phyloP scores from a whole-genome alignment of 192 early-diverging fungal genomes.

The Jimgerdemannia flammicorona region DNA sequence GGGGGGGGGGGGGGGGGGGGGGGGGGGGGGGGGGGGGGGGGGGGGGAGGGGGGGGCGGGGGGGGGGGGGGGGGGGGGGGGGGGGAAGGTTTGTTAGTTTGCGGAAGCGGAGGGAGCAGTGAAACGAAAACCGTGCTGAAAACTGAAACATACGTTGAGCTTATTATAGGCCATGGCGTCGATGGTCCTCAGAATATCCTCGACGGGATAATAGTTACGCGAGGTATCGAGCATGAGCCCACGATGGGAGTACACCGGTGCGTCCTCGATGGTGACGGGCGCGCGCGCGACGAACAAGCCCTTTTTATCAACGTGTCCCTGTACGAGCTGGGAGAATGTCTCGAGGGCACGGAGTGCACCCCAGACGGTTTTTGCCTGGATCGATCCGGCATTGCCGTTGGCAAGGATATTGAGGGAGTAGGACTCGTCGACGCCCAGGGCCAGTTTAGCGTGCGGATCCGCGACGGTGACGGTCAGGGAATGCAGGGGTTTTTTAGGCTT shows the following conservation, averaged over 20 bases:
- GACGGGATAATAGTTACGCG: slow-evolving; percentile 69
- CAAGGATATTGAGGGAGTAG: slow-evolving; percentile 63
- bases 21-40: too few species aligned
- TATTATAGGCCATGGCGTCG: slow-evolving; percentile 79
- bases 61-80: too few species aligned
- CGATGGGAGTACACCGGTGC: slow-evolving; percentile 61
- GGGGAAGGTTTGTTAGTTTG: neutral
- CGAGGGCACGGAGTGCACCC: slow-evolving; percentile 68
- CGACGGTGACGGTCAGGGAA: slow-evolving; percentile 40
- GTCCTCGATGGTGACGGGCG: slow-evolving; percentile 56
- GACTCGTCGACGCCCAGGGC: slow-evolving; percentile 64
- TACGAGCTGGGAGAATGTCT: slow-evolving; percentile 71
- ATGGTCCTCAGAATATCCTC: slow-evolving; percentile 61
- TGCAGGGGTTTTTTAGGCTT: slow-evolving; percentile 6
- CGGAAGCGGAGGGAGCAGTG: neutral
- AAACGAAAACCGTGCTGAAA: neutral
- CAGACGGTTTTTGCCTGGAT: slow-evolving; percentile 59
- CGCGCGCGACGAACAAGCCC: slow-evolving; percentile 34
- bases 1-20: too few species aligned
- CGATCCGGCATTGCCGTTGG: slow-evolving; percentile 29
- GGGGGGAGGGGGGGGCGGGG: too few species aligned
- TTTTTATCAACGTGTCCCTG: slow-evolving; percentile 31
- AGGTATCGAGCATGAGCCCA: slow-evolving; percentile 68
- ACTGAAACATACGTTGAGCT: slow-evolving; percentile 57
- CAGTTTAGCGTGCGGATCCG: slow-evolving; percentile 40